phyloP scores from a whole-genome alignment of 2,329 filamentous ascomycete genomes.

The Clarireedia monteithiana region DNA sequence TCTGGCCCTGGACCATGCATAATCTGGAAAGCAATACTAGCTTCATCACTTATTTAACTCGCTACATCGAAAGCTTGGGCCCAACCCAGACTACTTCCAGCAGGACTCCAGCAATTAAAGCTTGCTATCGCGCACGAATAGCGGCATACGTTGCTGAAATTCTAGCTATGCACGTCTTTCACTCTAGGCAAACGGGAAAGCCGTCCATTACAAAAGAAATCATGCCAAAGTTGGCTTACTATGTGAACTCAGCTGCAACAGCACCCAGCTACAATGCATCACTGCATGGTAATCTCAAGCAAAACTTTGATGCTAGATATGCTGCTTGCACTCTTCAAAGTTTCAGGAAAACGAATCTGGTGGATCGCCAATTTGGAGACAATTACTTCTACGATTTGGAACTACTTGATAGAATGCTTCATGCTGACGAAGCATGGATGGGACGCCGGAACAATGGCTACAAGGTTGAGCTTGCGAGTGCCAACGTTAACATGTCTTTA shows the following conservation, averaged over 20 bases:
- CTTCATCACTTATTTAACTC: constrained; percentile 65
- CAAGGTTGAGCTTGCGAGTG: constrained; percentile 71
- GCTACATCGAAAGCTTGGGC: constrained; percentile 56
- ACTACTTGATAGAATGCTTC: constrained; percentile 67
- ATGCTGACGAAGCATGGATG: constrained; percentile 70
- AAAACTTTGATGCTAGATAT: constrained; percentile 77
- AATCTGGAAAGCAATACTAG: constrained; percentile 64
- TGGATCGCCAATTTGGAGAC: constrained; percentile 57
- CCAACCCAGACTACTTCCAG: constrained; percentile 45
- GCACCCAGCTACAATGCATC: constrained; percentile 83
- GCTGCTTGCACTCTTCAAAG: constrained; percentile 63
- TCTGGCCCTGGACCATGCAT: constrained; percentile 91
- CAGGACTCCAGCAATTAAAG: constrained; percentile 36
- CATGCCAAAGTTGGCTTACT: constrained; percentile 69
- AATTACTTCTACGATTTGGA: constrained; percentile 80
- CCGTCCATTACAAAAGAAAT: constrained; percentile 61
- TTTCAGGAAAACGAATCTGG: constrained; percentile 69
- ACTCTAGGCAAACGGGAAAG: constrained; percentile 69
- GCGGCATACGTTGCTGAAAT: constrained; percentile 81
- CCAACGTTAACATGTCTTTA: constrained; percentile 84
- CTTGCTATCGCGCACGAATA: constrained; percentile 57
- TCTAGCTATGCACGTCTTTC: constrained; percentile 84
- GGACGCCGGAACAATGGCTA: constrained; percentile 66
- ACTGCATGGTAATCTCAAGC: constrained; percentile 75
- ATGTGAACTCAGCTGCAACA: constrained; percentile 66